Evolutionary conservation across 148 eudicot species (phyloP).

Genomic region (Vaccinium macrocarpon): DNA sequence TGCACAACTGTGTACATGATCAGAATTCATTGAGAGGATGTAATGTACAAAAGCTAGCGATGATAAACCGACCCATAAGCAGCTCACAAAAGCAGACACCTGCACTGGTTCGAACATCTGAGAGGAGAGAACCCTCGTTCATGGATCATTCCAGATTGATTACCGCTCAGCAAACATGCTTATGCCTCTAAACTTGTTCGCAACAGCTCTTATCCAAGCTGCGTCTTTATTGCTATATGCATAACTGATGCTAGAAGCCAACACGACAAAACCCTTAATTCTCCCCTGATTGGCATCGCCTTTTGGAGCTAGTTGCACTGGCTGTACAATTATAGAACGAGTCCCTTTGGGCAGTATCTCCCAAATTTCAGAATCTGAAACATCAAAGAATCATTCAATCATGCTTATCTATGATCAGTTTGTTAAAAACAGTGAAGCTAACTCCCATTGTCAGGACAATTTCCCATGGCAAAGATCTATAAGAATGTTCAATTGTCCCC

Average conservation of each 20-base stretch:
- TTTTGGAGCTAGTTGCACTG: slow-evolving; percentile 30
- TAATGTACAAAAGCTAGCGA: not conserved
- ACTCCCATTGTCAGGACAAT: not conserved
- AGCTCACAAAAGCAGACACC: not conserved
- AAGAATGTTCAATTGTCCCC: slow-evolving; percentile 1
- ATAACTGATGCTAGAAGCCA: slow-evolving; percentile 71
- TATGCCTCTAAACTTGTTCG: slow-evolving; percentile 64
- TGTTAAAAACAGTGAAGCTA: not conserved
- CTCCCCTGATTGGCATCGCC: slow-evolving; percentile 21
- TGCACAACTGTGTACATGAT: not conserved
- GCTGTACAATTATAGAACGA: slow-evolving; percentile 67
- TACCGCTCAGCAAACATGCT: not conserved
- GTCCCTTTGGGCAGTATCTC: slow-evolving; percentile 70
- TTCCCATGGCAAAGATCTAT: not conserved
- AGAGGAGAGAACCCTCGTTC: not conserved
- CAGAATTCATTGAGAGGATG: not conserved
- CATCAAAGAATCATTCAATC: slow-evolving; percentile 8
- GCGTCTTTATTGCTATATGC: slow-evolving; percentile 70
- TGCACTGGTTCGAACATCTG: not conserved
- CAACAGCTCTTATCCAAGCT: slow-evolving; percentile 78
- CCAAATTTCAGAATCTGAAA: slow-evolving; percentile 59
- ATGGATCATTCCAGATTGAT: not conserved
- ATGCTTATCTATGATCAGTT: not conserved
- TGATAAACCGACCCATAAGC: not conserved
- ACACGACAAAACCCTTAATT: slow-evolving; percentile 53